A percentile compares a stretch with the other conserved stretches of the same genome.
Evolutionary conservation across 805 yeast genomes (phyloP).

Genomic region (Isabelozyma rhagii): DNA sequence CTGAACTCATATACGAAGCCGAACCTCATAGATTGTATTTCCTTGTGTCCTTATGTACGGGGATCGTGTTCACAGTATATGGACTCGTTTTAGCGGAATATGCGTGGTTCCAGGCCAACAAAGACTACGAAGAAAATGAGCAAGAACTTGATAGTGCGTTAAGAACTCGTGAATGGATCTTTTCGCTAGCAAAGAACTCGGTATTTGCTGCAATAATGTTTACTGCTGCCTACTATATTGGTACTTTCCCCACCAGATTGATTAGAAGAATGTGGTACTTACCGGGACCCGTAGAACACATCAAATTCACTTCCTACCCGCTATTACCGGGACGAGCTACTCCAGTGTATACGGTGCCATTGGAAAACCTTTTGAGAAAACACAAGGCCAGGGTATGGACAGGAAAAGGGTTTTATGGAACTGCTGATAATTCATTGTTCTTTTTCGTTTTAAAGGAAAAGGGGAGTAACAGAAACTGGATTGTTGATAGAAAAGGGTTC

Average conservation of each 20-base stretch:
- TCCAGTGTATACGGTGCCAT: slow-evolving; percentile 67
- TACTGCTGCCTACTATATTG: slow-evolving; percentile 25
- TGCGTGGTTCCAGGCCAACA: slow-evolving; percentile 49
- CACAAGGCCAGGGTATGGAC: slow-evolving; percentile 72
- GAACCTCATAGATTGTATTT: slow-evolving; percentile 81
- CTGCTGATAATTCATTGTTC: slow-evolving; percentile 70
- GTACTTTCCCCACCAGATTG: slow-evolving; percentile 61
- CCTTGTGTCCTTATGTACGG: slow-evolving; percentile 63
- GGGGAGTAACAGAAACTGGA: slow-evolving; percentile 57
- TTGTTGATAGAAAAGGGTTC: slow-evolving; percentile 81
- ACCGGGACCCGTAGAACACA: slow-evolving; percentile 55
- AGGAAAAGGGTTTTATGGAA: slow-evolving; percentile 85
- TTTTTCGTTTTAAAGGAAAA: slow-evolving; percentile 68
- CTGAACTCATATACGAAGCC: slow-evolving; percentile 77
- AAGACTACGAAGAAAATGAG: slow-evolving; percentile 51
- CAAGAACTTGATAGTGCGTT: slow-evolving; percentile 43
- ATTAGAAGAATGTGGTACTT: slow-evolving; percentile 75
- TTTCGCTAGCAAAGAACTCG: slow-evolving; percentile 25
- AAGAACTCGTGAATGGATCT: slow-evolving; percentile 36
- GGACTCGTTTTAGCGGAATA: slow-evolving; percentile 59
- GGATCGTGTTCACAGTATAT: slow-evolving; percentile 66
- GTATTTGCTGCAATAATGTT: slow-evolving; percentile 25
- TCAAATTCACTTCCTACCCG: slow-evolving; percentile 73
- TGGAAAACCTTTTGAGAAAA: slow-evolving; percentile 52
- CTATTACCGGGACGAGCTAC: slow-evolving; percentile 72